Percentiles rank a stretch among this genome's conserved stretches.
Conservation (phyloP, 2,329 filamentous ascomycete species). For the Fusarium coffeatum region DNA sequence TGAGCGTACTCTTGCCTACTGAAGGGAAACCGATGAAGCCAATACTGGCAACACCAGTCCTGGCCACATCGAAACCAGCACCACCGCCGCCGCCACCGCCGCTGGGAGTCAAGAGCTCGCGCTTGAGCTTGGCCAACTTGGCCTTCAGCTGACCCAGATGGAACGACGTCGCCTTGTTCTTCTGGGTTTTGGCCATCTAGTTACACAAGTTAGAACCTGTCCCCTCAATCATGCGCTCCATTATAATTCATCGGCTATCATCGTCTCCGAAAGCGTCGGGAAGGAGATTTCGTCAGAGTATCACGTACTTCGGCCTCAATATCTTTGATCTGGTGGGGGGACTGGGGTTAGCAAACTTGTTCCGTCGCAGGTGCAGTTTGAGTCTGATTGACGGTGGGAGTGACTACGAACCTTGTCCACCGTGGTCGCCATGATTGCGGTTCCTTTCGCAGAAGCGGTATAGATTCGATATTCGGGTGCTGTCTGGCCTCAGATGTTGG, state of each 20-base stretch:
- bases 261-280: conserved; percentile 21
- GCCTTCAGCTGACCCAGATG: conserved; percentile 97
- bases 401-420: conserved; percentile 83
- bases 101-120: conserved; percentile 89
- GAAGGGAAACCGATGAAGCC: conserved; percentile 99
- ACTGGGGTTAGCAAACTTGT: conserved; percentile 51
- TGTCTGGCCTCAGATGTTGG: conserved; percentile 34
- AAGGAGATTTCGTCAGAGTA: conserved; percentile 19
- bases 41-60: conserved; percentile 96
- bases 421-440: conserved; percentile 86
- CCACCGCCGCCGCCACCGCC: conserved; percentile 82
- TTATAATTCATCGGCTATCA: conserved; percentile 8
- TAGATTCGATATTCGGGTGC: conserved; percentile 18
- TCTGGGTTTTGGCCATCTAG: conserved; percentile 95
- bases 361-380: not conserved
- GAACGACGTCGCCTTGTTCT: conserved; percentile 95
- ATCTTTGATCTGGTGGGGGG: conserved; percentile 81
- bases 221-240: not conserved
- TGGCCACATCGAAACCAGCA: conserved; percentile 94
- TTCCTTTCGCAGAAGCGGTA: conserved; percentile 22
- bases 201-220: conserved; percentile 34
- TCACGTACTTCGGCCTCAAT: conserved; percentile 89
- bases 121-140: conserved; percentile 97
- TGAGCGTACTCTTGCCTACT: conserved; percentile 97
- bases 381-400: conserved; percentile 7